Evolutionary conservation across 441 rosid species (phyloP), one percentile per base, ranked within the genome.

Genomic region (Gossypium davidsonii): DNA sequence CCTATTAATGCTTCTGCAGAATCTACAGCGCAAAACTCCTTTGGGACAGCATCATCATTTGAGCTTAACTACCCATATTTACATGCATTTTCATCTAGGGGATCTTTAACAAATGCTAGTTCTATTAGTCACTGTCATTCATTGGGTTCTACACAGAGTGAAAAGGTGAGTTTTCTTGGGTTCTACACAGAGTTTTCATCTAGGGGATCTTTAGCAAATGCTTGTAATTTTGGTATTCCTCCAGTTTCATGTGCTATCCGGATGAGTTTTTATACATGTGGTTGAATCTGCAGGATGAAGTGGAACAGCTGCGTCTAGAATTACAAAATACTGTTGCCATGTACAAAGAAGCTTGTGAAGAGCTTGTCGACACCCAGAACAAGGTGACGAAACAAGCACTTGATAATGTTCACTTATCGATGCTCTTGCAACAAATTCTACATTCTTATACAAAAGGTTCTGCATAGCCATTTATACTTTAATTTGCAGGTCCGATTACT

Each of bases 271-370:
- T 10, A 20, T 12, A 79, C 79, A 74, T 80, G 79, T 90, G 84
- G 92, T 84, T 83, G 52, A 70, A 82, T 81, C 86, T 80, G 66
- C 79, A 79, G 73, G 76, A 80, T 74, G 94, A 90, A 85, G 79
- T 94, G 26, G 93, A 87, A 64, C 79, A 78, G 80, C 82, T 94
- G 67, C 84, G 85, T 79, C 82, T 61, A 77, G 93, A 91, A 79
- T 82, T 91, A 73, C 90, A 79, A 73, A 78, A 69, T 78, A 86
- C 96, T 7, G 71, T 87, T 71, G 67, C 83, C 56, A 84, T 89
- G 98, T 91, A 91, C 76, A 81, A 85, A 75, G 73, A 79, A 72
- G 89, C 91, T 77, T 87, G 96, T 62, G 92, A 85, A 81, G 93
- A 91, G 81, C 86, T 94, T 51, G 87, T 91, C 23, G 86, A 82